These are phyloP conservation scores for Ophiocordyceps polyrhachis-furcata DNA, from an alignment of 2,329 filamentous ascomycete genomes.

Conservation along the genomic window DNA sequence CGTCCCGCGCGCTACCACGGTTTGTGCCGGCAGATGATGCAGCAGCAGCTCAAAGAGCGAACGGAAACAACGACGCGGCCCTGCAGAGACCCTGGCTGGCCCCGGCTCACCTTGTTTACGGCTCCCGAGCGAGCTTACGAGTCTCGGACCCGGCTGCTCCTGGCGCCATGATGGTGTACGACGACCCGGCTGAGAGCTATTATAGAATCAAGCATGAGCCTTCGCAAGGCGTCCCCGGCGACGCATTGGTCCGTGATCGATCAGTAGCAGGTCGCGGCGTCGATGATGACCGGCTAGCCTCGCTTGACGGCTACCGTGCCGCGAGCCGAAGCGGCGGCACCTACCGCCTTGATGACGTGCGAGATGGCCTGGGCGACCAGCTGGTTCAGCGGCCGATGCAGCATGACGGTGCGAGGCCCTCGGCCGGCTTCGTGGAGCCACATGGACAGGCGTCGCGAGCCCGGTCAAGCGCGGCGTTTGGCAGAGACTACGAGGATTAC, in stretches of 20 bases:
- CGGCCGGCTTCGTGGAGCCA: slow-evolving; percentile 4
- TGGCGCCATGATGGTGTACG: not conserved
- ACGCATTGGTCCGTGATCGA: not conserved
- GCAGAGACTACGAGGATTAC: slow-evolving; percentile 20
- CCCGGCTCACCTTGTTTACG: no score
- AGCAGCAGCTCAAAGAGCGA: no score
- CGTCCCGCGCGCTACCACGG: slow-evolving; percentile 20
- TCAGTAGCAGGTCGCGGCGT: not conserved
- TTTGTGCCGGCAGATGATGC: not conserved
- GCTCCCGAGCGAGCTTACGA: not conserved
- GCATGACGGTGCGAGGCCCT: slow-evolving; percentile 9
- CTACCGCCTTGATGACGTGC: slow-evolving; percentile 27
- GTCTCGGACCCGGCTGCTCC: no score
- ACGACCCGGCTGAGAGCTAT: not conserved
- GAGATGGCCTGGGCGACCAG: slow-evolving; percentile 25
- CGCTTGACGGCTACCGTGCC: slow-evolving; percentile 2
- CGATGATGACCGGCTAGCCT: not conserved
- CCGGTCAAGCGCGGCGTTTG: not conserved
- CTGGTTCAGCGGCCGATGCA: slow-evolving; percentile 23
- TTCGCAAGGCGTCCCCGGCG: not conserved
- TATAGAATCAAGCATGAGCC: slow-evolving; percentile 6
- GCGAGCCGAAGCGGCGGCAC: slow-evolving; percentile 9
- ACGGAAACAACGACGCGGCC: no score
- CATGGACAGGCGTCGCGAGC: not conserved
- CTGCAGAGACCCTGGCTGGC: no score